Conservation (phyloP, 768 basidiomycete genomes). For the Mycena sanguinolenta region DNA sequence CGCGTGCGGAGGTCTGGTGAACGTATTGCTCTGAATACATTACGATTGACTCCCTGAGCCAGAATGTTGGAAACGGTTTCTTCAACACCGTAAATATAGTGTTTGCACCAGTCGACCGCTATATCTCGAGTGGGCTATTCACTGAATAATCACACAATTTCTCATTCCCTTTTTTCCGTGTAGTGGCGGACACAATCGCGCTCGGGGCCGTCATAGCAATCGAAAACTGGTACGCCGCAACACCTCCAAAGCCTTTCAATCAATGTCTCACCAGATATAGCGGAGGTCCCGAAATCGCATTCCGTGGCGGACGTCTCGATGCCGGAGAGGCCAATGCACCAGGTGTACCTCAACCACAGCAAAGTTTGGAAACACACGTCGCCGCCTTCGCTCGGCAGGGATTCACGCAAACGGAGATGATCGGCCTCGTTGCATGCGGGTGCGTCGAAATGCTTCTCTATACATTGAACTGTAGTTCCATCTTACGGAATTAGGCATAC, state of each 20-base stretch:
- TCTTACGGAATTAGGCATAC: conserved; percentile 7
- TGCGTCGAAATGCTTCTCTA: neutral
- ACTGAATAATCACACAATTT: neutral
- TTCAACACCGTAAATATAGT: neutral
- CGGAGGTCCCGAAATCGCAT: conserved; percentile 25
- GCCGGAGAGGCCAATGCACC: conserved; percentile 7
- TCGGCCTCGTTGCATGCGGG: conserved; percentile 26
- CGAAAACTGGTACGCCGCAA: too few species aligned
- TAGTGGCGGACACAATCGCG: conserved; percentile 20
- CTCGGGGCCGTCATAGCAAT: conserved; percentile 8
- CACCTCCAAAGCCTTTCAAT: too few species aligned
- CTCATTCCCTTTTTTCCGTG: neutral
- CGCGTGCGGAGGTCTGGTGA: too few species aligned
- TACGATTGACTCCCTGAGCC: too few species aligned
- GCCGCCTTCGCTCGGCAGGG: conserved; percentile 21
- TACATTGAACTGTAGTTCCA: too few species aligned
- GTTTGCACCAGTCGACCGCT: neutral
- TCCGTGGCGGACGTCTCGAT: conserved; percentile 32
- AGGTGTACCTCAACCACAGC: conserved; percentile 19
- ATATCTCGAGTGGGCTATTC: neutral
- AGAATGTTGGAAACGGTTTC: conserved; percentile 19
- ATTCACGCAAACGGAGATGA: conserved; percentile 9
- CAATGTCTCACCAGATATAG: too few species aligned
- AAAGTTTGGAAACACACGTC: conserved; percentile 14
- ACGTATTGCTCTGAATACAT: too few species aligned